Evolutionary conservation across 2,329 filamentous ascomycete genomes (phyloP), one percentile per base, ranked within the genome.

Genomic region (Lachnellula hyalina): DNA sequence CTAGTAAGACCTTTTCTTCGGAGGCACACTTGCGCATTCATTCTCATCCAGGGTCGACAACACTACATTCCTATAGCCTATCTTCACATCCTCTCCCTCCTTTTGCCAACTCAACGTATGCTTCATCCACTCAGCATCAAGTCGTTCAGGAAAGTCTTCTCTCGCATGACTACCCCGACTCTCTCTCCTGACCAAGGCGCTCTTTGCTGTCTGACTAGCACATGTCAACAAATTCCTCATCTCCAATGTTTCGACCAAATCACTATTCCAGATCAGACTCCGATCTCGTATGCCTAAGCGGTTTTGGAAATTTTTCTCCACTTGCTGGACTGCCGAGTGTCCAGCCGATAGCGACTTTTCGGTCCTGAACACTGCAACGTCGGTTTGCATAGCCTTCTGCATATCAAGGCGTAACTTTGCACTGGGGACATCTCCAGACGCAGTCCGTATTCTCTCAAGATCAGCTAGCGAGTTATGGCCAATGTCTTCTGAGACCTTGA

Each of bases 231-330:
- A 52, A 63, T 77, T 78, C 28, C 74, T 62, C 59, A 74, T 61
- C 60, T 77, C 75, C 1, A 78, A 65, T 9, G 75, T 76, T 62
- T 77, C 75, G 2, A 77, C 66, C 3, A 78, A 62, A 55, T 78
- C 75, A 1, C 67, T 70, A 56, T 78, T 78, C 76, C 75, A 77
- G n/a, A 78, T 74, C 57, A 78, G 62, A 17, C 68, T 72, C 51
- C 70, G 68, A 55, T 78, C 76, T 2, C 67, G 71, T 3, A 77
- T 61, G 0, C 60, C 61, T 2, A 78, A 42, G 2, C 52, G 53
- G 12, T 58, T 64, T 14, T 59, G 61, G 53, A 76, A 77, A 5
- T 65, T 61, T 0, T 60, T 45, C 51, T 74, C 70, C 5, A 77
- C 67, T 11, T 62, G 34, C n/a, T 56, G 38, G n/a, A 76, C 67